phyloP scores from a whole-genome alignment of 2,329 filamentous ascomycete species.

The Clonostachys rhizophaga region DNA sequence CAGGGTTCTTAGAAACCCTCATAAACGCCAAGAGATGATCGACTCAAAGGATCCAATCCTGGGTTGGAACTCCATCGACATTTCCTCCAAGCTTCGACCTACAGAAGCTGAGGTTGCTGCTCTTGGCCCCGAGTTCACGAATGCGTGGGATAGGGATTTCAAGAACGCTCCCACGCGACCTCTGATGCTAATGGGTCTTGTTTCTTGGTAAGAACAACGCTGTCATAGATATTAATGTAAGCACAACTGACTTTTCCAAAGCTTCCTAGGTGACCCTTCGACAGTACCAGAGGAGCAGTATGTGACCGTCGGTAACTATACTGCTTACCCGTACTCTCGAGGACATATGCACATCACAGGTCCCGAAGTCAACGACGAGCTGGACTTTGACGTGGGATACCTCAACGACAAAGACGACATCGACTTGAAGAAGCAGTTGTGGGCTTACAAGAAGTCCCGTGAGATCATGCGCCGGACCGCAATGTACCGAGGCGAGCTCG shows the following conservation, averaged over 20 bases:
- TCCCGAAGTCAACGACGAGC: slow-evolving; percentile 28
- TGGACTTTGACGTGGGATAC: slow-evolving; percentile 53
- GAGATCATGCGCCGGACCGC: slow-evolving; percentile 52
- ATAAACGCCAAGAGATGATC: slow-evolving; percentile 27
- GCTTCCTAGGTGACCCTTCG: slow-evolving; percentile 35
- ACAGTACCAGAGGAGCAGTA: slow-evolving; percentile 37
- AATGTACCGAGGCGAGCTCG: slow-evolving; percentile 41
- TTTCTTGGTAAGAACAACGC: slow-evolving; percentile 26
- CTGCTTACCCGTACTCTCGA: slow-evolving; percentile 55
- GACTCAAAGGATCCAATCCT: slow-evolving; percentile 37
- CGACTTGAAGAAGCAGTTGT: slow-evolving; percentile 54
- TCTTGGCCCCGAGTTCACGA: slow-evolving; percentile 47
- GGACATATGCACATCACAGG: slow-evolving; percentile 56
- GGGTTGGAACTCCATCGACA: slow-evolving; percentile 54
- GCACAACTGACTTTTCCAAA: slow-evolving; percentile 21
- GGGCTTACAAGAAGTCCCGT: slow-evolving; percentile 59
- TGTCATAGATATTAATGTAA: slow-evolving; percentile 40
- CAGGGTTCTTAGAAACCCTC: slow-evolving; percentile 30
- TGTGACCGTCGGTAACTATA: slow-evolving; percentile 45
- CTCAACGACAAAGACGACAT: slow-evolving; percentile 30
- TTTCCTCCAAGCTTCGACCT: slow-evolving; percentile 51
- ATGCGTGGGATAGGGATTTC: slow-evolving; percentile 53
- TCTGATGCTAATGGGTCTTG: slow-evolving; percentile 33
- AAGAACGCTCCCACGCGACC: slow-evolving; percentile 33
- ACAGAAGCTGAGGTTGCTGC: slow-evolving; percentile 43